These are phyloP conservation scores for Allantophomopsis lycopodina DNA, from an alignment of 2,329 filamentous ascomycete genomes.

Conservation along the genomic window DNA sequence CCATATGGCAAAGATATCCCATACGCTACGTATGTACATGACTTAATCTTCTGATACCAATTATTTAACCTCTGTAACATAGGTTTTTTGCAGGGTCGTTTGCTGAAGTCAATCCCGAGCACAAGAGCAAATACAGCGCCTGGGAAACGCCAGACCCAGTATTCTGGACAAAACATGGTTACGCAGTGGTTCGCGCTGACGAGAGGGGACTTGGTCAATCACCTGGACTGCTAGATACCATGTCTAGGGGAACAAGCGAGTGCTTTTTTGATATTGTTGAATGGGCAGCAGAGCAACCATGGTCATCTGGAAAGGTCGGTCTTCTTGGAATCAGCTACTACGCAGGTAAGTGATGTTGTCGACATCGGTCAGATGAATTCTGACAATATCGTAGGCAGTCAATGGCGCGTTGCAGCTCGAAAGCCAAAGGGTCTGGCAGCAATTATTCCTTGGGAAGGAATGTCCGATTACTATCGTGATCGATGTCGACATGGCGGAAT, in stretches of 20 bases:
- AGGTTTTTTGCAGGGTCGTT: conserved; percentile 36
- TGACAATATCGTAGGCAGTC: conserved; percentile 18
- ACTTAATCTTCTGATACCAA: too few relatives aligned
- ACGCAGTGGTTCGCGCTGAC: conserved; percentile 28
- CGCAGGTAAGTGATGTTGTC: conserved; percentile 19
- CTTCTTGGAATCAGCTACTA: conserved; percentile 36
- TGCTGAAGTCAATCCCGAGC: conserved; percentile 25
- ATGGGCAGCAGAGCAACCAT: conserved; percentile 34
- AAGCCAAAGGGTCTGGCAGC: conserved; percentile 33
- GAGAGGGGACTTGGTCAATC: conserved; percentile 37
- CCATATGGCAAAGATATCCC: conserved; percentile 63
- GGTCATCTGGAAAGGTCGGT: conserved; percentile 35
- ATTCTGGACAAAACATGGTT: conserved; percentile 26
- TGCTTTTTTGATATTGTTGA: conserved; percentile 36
- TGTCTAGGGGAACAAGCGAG: conserved; percentile 35
- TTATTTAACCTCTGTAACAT: background rate
- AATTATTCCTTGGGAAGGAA: conserved; percentile 40
- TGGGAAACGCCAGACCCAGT: conserved; percentile 29
- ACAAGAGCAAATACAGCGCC: conserved; percentile 24
- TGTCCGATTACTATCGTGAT: conserved; percentile 42
- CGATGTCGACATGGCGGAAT: conserved; percentile 48
- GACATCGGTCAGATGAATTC: conserved; percentile 2
- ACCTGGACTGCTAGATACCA: conserved; percentile 35
- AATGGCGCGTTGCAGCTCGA: conserved; percentile 38
- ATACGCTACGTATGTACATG: conserved; percentile 32